Conservation (phyloP, 1,284 basidiomycete species). For the Cystobasidiaceae sp. region DNA sequence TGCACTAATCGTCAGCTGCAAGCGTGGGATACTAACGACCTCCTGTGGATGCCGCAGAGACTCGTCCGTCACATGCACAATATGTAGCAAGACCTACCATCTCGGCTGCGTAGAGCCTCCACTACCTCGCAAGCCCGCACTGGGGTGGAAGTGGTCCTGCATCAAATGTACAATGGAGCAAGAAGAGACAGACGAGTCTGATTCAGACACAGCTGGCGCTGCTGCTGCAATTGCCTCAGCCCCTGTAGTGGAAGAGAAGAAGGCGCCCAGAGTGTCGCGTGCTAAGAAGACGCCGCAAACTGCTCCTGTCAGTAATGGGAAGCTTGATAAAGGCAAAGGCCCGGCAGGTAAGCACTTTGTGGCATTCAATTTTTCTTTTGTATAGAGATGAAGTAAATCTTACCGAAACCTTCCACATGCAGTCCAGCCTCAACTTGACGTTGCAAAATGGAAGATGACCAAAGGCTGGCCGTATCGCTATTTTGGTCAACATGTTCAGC, state of each 20-base stretch:
- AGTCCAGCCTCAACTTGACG: constrained; percentile 11
- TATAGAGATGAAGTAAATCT: neutral
- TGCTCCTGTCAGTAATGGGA: neutral
- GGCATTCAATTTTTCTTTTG: neutral
- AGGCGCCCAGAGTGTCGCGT: neutral
- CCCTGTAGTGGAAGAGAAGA: neutral
- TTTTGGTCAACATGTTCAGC: constrained; percentile 40
- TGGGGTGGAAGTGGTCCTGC: constrained; percentile 97
- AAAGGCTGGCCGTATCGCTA: constrained; percentile 43
- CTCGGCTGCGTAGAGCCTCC: constrained; percentile 92
- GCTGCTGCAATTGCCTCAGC: no score
- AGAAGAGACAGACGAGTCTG: constrained; percentile 65
- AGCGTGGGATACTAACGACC: no score
- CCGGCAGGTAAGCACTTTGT: neutral
- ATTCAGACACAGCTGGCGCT: constrained; percentile 8
- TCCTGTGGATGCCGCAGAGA: constrained; percentile 53
- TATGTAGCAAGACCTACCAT: constrained; percentile 88
- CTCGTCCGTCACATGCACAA: constrained; percentile 85
- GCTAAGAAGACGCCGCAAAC: neutral
- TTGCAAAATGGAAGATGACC: constrained; percentile 32
- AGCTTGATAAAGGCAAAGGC: constrained; percentile 12
- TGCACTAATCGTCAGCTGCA: neutral
- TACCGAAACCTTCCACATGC: neutral
- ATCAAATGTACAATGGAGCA: constrained; percentile 82
- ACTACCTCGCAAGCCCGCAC: constrained; percentile 86